These are phyloP conservation scores for Heliamphora pulchella DNA, from an alignment of 179 eudicot species.

Conservation along the genomic window DNA sequence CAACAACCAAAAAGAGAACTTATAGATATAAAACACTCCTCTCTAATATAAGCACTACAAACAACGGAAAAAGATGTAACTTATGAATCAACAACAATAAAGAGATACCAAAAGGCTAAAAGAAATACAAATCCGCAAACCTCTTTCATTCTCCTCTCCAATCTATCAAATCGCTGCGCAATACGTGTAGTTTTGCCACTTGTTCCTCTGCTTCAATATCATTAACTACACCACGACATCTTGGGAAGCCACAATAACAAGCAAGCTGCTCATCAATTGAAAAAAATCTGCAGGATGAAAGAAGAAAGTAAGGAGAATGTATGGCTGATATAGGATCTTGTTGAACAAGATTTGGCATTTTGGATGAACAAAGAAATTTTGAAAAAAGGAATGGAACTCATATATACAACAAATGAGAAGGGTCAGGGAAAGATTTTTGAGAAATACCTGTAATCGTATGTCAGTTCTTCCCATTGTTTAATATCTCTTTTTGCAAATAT, in stretches of 20 bases:
- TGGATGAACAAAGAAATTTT: not conserved
- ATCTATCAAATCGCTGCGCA: slow-evolving; percentile 65
- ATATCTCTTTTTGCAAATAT: slow-evolving; percentile 95
- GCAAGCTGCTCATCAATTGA: slow-evolving; percentile 81
- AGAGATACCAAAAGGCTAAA: not conserved
- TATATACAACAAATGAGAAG: not conserved
- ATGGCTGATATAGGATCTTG: not conserved
- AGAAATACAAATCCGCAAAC: slow-evolving; percentile 17
- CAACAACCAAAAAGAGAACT: too few species aligned
- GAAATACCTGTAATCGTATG: slow-evolving; percentile 91
- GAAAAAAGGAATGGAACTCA: not conserved
- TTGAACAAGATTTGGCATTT: not conserved
- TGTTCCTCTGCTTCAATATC: slow-evolving; percentile 81
- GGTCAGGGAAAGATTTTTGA: slow-evolving; percentile 1
- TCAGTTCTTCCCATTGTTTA: slow-evolving; percentile 78
- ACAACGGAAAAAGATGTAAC: not conserved
- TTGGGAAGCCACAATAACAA: slow-evolving; percentile 75
- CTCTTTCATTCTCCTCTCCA: slow-evolving; percentile 52
- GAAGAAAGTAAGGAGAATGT: slow-evolving; percentile 1
- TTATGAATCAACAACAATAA: not conserved
- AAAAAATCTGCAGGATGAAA: slow-evolving; percentile 48
- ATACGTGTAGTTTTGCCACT: slow-evolving; percentile 53
- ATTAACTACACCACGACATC: slow-evolving; percentile 92
- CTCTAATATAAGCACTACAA: not conserved
- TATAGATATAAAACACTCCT: too few species aligned